These are phyloP conservation scores for Pythium oligandrum DNA, from an alignment of 352 stramenopile genomes.

Conservation along the genomic window DNA sequence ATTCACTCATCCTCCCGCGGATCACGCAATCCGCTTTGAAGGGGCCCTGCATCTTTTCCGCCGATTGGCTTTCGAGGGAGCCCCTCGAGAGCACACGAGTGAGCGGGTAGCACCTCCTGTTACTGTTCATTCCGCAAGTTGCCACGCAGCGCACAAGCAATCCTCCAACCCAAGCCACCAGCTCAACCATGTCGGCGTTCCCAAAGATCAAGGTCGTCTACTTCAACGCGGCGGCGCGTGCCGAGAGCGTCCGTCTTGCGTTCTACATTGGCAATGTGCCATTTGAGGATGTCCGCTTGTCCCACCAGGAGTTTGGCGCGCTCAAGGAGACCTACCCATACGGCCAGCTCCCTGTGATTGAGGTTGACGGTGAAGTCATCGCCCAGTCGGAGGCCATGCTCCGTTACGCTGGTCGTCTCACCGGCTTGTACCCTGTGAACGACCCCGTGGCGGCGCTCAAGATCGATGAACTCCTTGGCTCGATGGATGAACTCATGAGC, in stretches of 20 bases:
- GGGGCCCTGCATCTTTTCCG: background rate
- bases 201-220: conserved; percentile 31
- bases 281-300: conserved; percentile 35
- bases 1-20: too few species aligned
- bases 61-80: background rate
- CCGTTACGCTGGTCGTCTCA: conserved; percentile 32
- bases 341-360: conserved; percentile 27
- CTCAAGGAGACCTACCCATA: conserved; percentile 25
- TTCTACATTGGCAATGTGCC: conserved; percentile 26
- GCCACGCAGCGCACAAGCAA: background rate
- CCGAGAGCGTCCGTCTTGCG: conserved; percentile 27
- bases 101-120: background rate
- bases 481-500: conserved; percentile 21
- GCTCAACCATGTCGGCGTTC: conserved; percentile 11
- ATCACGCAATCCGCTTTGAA: background rate
- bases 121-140: conserved; percentile 10
- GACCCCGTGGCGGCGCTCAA: conserved; percentile 22
- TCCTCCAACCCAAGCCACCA: background rate
- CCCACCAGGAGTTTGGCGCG: conserved; percentile 21
- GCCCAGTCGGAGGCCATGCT: conserved; percentile 30
- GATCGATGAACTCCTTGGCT: conserved; percentile 27
- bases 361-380: conserved; percentile 26
- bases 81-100: background rate
- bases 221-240: conserved; percentile 31
- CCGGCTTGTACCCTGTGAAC: conserved; percentile 28